Evolutionary conservation across 495 filamentous ascomycete genomes (phyloP).

Genomic region (Acidiella bohemica): DNA sequence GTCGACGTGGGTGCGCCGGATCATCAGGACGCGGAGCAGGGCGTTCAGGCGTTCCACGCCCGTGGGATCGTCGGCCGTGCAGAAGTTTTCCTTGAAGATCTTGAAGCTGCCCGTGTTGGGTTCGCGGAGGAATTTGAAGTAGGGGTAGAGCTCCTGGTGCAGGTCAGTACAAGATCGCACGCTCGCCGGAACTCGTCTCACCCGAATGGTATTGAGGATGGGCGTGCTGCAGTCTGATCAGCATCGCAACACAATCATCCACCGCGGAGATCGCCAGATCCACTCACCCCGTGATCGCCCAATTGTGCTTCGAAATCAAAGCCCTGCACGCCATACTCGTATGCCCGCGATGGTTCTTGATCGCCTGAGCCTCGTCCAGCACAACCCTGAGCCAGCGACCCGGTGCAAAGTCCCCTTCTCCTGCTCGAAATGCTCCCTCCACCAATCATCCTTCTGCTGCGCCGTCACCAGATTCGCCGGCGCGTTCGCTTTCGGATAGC

Average conservation of each 20-base stretch:
- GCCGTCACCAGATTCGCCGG: conserved; percentile 22
- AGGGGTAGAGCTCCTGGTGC: conserved; percentile 46
- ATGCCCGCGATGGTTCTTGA: conserved; percentile 42
- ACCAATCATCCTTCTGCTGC: conserved; percentile 29
- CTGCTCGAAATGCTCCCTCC: conserved; percentile 25
- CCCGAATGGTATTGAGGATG: too few species aligned
- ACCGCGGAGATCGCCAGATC: too few species aligned
- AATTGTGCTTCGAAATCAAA: conserved; percentile 40
- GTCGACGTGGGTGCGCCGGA: conserved; percentile 39
- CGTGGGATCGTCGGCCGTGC: conserved; percentile 23
- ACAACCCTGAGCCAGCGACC: conserved; percentile 41
- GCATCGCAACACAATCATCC: too few species aligned
- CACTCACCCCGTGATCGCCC: conserved; percentile 50
- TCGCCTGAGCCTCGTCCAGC: conserved; percentile 48
- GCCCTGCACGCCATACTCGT: conserved; percentile 42
- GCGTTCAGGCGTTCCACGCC: conserved; percentile 30
- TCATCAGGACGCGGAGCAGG: conserved; percentile 33
- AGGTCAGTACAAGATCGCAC: too few species aligned
- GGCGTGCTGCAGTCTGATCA: too few species aligned
- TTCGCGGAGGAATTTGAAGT: conserved; percentile 46
- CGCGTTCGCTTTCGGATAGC: conserved; percentile 33
- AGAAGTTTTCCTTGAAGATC: conserved; percentile 39
- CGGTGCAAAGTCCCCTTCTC: conserved; percentile 35
- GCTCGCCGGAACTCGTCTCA: too few species aligned
- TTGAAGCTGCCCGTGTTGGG: conserved; percentile 30